Percentiles rank a stretch among this genome's conserved stretches.
Conservation (phyloP, 2,329 filamentous ascomycete genomes). For the Colletotrichum agaves region DNA sequence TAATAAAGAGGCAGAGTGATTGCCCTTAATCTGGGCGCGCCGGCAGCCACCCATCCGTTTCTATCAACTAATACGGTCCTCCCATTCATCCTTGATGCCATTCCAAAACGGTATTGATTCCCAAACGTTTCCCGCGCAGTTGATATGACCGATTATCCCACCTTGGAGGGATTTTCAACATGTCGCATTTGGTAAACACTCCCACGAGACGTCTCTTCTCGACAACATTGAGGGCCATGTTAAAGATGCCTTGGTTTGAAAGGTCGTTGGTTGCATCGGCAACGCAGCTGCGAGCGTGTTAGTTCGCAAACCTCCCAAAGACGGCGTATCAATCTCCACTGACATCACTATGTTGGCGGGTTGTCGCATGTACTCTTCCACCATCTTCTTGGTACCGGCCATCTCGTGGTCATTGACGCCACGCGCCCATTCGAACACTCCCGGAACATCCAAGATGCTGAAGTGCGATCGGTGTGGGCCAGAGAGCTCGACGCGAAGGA, state of each 20-base stretch:
- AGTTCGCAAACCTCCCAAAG: background rate
- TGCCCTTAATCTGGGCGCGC: background rate
- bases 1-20: background rate
- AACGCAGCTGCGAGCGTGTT: constrained; percentile 43
- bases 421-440: constrained; percentile 43
- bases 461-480: constrained; percentile 50
- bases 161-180: constrained; percentile 39
- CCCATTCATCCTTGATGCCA: too few species aligned
- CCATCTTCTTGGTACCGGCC: constrained; percentile 45
- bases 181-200: constrained; percentile 53
- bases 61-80: too few species aligned
- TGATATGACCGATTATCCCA: background rate
- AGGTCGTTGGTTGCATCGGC: constrained; percentile 47
- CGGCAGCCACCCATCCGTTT: background rate
- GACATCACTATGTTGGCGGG: constrained; percentile 52
- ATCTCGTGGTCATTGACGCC: constrained; percentile 45
- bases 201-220: constrained; percentile 47
- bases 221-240: constrained; percentile 43
- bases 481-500: constrained; percentile 51
- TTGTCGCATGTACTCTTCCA: constrained; percentile 49
- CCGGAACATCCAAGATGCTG: constrained; percentile 52
- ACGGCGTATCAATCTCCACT: constrained; percentile 21
- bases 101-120: too few species aligned
- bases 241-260: constrained; percentile 45
- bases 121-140: too few species aligned